Conservation (phyloP, 1,284 basidiomycete genomes). For the Porodaedalea pini region DNA sequence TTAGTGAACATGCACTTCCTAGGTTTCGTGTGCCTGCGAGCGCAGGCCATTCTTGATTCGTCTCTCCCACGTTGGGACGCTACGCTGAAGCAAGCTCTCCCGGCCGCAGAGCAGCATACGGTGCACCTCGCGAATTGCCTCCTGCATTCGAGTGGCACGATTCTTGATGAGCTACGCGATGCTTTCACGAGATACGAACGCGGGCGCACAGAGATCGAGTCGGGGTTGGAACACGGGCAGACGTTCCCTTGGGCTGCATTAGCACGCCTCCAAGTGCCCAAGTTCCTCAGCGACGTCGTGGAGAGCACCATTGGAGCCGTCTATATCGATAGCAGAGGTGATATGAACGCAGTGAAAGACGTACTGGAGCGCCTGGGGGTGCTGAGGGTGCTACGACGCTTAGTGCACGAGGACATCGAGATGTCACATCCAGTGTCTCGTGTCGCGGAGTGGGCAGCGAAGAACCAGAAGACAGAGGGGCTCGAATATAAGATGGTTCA, state of each 20-base stretch:
- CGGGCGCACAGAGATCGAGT: conserved; percentile 43
- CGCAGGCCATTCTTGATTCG: conserved; percentile 39
- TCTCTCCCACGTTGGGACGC: conserved; percentile 45
- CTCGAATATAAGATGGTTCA: conserved; percentile 39
- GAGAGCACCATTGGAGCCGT: conserved; percentile 83
- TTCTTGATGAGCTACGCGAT: conserved; percentile 60
- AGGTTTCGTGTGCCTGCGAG: conserved; percentile 58
- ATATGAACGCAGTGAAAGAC: conserved; percentile 49
- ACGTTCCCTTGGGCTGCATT: conserved; percentile 68
- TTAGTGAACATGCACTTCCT: conserved; percentile 70
- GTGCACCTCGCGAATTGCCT: conserved; percentile 63
- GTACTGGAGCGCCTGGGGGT: conserved; percentile 59
- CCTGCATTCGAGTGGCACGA: conserved; percentile 55
- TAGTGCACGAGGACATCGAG: conserved; percentile 58
- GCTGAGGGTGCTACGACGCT: conserved; percentile 54
- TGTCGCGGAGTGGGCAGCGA: conserved; percentile 54
- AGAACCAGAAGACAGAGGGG: conserved; percentile 36
- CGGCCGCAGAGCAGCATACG: conserved; percentile 37
- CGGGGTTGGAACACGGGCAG: conserved; percentile 37
- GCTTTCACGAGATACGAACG: conserved; percentile 50
- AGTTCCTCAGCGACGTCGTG: conserved; percentile 73
- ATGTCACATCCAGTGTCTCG: conserved; percentile 67
- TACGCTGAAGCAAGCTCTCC: conserved; percentile 34
- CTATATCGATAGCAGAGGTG: conserved; percentile 68
- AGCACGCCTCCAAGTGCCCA: conserved; percentile 72